Evolutionary conservation across 768 basidiomycete species (phyloP), one percentile per base, ranked within the genome.

Genomic region (Pisolithus orientalis): DNA sequence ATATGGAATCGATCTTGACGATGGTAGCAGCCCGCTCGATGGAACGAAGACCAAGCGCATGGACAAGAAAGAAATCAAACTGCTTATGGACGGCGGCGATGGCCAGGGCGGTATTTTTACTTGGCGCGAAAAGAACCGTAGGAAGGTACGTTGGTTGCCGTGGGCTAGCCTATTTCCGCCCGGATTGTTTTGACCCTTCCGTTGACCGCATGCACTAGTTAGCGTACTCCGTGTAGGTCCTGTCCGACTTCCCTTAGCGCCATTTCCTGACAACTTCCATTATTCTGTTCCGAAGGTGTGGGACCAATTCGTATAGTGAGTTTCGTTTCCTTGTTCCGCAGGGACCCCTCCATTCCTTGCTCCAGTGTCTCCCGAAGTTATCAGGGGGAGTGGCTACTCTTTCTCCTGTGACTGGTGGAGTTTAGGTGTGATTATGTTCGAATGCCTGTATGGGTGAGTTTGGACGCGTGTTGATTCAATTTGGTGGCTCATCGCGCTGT

Each of bases 321-420:
- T 72, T 54, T 59, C 55, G 61, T 57, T 62, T 47, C 57, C 53
- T 61, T 52, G 55, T 58, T 56, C 57, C 57, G 54, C 60, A 64
- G 10, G 31, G 27, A 34, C 50, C 49, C 39, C 55, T 62, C 62
- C 60, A 53, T 59, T 53, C 52, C 38, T 58, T 31, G 54, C 55
- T 50, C 44, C 57, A 92, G 90, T 91, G 89, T 90, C 88, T 8
- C 90, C 90, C 40, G 90, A 92, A 67, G 90, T 92, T 44, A 90
- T 93, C 64, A 82, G 89, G 59, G 88, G 89, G 21, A 87, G 90
- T 64, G 94, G 94, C 25, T 97, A 98, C 70, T 83, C 87, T 38
- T 94, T 90, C 70, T 89, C 87, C 34, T 95, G 93, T 65, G 95
- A 98, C 65, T 98, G 94, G 94, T 99, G 95, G 95, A 92, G 89